Percentiles rank a stretch among this genome's conserved stretches.
Evolutionary conservation across 2,329 filamentous ascomycete genomes (phyloP).

Genomic region (Ophiostoma sp.): DNA sequence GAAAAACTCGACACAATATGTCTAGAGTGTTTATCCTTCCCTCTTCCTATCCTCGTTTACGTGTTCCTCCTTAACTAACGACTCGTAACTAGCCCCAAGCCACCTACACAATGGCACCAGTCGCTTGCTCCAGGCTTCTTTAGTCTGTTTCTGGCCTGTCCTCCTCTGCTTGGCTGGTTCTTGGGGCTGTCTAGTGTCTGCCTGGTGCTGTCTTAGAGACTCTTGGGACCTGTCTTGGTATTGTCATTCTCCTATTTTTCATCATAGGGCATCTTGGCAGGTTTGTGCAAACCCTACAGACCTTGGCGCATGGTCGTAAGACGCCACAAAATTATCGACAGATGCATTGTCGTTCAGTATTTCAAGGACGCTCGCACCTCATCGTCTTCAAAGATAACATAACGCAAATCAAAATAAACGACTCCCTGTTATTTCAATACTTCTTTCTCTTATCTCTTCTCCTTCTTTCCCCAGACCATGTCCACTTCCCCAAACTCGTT

Average conservation of each 20-base stretch:
- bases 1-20: neutral
- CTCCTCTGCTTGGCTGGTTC: neutral
- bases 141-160: neutral
- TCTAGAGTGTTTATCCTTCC: neutral
- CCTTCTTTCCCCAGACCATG: neutral
- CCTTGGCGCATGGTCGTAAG: neutral
- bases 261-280: neutral
- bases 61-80: neutral
- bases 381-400: neutral
- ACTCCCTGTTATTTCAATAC: neutral
- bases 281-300: neutral
- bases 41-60: neutral
- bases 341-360: neutral
- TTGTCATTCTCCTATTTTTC: neutral
- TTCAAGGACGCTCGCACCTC: neutral
- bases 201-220: neutral
- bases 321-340: neutral
- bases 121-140: neutral
- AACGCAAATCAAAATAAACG: neutral
- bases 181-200: neutral
- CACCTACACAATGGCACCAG: neutral
- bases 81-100: neutral
- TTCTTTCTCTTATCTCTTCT: neutral
- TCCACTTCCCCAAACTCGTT: neutral
- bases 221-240: neutral